Evolutionary conservation across 345 rosid genomes (phyloP).

Genomic region (Populus pruinosa): DNA sequence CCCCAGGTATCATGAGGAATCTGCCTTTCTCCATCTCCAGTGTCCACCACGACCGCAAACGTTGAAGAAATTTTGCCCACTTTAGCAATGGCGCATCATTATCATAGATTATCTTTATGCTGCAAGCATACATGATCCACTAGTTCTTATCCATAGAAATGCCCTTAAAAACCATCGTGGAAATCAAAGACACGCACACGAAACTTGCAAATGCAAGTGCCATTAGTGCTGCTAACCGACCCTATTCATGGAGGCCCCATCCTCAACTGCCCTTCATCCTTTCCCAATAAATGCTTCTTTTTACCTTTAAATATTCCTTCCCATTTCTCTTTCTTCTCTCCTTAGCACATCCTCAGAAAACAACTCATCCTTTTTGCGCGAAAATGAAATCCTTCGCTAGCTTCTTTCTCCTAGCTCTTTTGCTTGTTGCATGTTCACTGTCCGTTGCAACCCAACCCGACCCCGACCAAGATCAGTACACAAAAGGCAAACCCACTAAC

Average conservation of each 20-base stretch:
- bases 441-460: slow-evolving; percentile 42
- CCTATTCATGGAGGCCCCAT: slow-evolving; percentile 7
- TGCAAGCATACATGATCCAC: too few species aligned
- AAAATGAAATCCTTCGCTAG: slow-evolving; percentile 31
- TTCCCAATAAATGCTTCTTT: slow-evolving; percentile 8
- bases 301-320: slow-evolving; percentile 1
- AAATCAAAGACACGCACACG: too few species aligned
- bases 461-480: slow-evolving; percentile 17
- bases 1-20: neutral
- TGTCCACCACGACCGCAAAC: too few species aligned
- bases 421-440: slow-evolving; percentile 34
- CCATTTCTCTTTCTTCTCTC: neutral
- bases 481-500: slow-evolving; percentile 17
- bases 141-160: too few species aligned
- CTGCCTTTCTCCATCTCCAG: neutral
- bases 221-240: slow-evolving; percentile 39
- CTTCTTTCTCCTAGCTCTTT: slow-evolving; percentile 27
- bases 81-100: too few species aligned
- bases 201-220: neutral
- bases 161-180: too few species aligned
- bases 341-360: neutral
- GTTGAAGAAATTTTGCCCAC: too few species aligned
- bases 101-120: too few species aligned
- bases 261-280: slow-evolving; percentile 44
- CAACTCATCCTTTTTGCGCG: neutral